A percentile compares a stretch with the other conserved stretches of the same genome.
phyloP scores from a whole-genome alignment of 495 filamentous ascomycete genomes.

The Podospora anserina region DNA sequence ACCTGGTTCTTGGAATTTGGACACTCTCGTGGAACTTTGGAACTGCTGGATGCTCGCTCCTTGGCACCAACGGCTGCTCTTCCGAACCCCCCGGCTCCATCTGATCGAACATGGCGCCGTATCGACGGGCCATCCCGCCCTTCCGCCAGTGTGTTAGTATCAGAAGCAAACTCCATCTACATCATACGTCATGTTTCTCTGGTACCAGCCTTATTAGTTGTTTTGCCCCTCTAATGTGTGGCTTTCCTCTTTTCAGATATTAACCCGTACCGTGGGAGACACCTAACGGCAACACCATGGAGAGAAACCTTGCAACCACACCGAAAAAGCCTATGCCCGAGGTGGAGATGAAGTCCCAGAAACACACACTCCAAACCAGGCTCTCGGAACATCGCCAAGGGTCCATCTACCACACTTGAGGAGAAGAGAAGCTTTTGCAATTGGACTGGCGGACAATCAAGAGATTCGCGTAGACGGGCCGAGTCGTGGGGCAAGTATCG shows the following conservation, averaged over 20 bases:
- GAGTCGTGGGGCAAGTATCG: neutral
- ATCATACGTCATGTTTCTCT: neutral
- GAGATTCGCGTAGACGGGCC: neutral
- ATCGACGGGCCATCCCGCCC: neutral
- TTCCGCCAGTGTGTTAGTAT: neutral
- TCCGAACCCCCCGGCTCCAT: neutral
- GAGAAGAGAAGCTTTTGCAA: neutral
- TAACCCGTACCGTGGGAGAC: neutral
- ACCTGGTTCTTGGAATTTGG: too few relatives aligned
- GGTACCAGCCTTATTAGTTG: too few relatives aligned
- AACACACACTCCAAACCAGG: neutral
- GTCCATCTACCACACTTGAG: neutral
- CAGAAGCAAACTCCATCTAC: neutral
- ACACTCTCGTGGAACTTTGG: too few relatives aligned
- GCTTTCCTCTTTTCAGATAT: neutral
- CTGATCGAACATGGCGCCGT: neutral
- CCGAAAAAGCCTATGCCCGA: neutral
- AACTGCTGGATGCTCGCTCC: neutral
- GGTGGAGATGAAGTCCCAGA: neutral
- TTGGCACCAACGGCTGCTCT: neutral
- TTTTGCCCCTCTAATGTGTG: too few relatives aligned
- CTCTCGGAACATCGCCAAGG: neutral
- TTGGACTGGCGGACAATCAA: neutral
- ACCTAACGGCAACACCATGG: neutral
- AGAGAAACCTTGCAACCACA: neutral